Base-by-base conservation (phyloP, 768 basidiomycete genomes). In the Termitomyces sp. region DNA sequence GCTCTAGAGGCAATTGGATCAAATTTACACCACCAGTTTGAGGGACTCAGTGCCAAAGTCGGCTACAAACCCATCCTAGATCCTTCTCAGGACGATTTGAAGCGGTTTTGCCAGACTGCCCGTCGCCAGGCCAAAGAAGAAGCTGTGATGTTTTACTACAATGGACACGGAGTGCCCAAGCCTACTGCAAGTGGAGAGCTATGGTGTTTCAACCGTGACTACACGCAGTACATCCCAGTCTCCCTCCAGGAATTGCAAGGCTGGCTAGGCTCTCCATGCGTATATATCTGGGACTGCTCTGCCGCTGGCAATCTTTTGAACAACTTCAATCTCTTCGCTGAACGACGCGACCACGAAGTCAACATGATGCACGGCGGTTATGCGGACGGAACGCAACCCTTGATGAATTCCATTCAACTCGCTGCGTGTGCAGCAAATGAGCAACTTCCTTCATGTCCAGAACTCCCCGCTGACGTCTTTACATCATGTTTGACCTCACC, bases 221-320 rank as follows among this genome's bases (percentile, higher is more conserved):
- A 98, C 69, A 98, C 97, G 0, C 96, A 99, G 70, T 99, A 99
- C 66, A 98, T 98, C 56, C 97, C 97, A 0, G 90, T 98, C 11
- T 94, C 93, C 17, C 76, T 99, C 42, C 88, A 88, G 68, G 97
- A 99, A 62, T 78, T 99, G 15, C 95, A 98, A 67, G 82, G 77
- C 19, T 98, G 94, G 93, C 74, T 98, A 4, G 93, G 93, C 6
- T 90, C 93, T 1, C 97, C 97, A 1, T 92, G 90, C 30, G 92
- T 98, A 28, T 98, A 95, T 68, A 92, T 99, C 52, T 99, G 97
- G 97, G 97, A 99, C 66, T 98, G 95, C 68, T 95, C 93, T 2
- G 91, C 92, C n/a, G 96, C 97, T 2, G 97, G 97, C 1, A 84
- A 98, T 70, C 84, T 98, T 42, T 74, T 98, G 30, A 79, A 82